A percentile compares a stretch with the other conserved stretches of the same genome.
These are phyloP conservation scores for Plantago elongata DNA, from an alignment of 257 asterid genomes.

Conservation along the genomic window DNA sequence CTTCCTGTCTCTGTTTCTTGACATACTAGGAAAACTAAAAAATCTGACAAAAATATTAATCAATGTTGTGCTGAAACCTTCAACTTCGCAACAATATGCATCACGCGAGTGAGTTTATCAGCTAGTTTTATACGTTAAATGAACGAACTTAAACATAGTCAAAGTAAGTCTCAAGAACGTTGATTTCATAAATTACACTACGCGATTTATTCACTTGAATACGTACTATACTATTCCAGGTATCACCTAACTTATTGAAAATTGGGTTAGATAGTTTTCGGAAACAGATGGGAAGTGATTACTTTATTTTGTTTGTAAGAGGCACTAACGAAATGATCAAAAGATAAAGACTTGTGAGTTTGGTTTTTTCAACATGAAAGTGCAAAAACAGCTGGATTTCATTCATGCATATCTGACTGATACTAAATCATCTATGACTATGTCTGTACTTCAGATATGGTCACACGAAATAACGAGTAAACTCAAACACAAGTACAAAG, in stretches of 20 bases:
- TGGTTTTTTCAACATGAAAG: background rate
- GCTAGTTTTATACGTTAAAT: too few species aligned
- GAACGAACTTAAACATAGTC: too few species aligned
- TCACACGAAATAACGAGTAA: constrained; percentile 3
- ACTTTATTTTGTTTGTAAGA: background rate
- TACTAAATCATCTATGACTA: background rate
- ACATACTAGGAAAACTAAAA: constrained; percentile 19
- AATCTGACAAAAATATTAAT: background rate
- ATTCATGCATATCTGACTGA: background rate
- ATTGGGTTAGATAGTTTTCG: too few species aligned
- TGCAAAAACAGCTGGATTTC: constrained; percentile 2
- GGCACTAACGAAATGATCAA: constrained; percentile 3
- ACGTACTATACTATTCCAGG: too few species aligned
- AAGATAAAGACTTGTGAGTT: background rate
- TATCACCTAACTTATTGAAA: too few species aligned
- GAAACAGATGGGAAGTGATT: background rate
- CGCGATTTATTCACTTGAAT: too few species aligned
- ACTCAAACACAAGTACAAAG: background rate
- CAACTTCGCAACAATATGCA: background rate
- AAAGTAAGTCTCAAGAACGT: too few species aligned
- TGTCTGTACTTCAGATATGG: background rate
- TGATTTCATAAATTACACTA: too few species aligned
- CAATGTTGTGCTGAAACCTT: background rate
- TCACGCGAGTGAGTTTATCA: too few species aligned
- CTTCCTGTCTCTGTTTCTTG: constrained; percentile 21